Evolutionary conservation across 345 rosid species (phyloP), one percentile per base, ranked within the genome.

Genomic region (Sapria himalayana): DNA sequence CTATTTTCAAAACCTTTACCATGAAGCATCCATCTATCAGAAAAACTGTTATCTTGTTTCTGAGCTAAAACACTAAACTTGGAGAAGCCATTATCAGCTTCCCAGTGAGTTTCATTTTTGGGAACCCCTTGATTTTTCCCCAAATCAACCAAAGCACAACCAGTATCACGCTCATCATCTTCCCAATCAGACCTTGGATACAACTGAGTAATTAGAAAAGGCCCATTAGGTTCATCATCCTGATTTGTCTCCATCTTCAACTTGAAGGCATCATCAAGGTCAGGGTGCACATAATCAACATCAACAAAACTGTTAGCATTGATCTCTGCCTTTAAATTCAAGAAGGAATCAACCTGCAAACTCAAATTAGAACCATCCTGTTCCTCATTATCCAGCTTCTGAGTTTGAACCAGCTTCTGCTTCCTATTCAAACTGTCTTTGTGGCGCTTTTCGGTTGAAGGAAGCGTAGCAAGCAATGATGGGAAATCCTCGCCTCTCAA

Each of bases 401-500:
- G 74, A 33, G 52, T 53, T 25, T 43, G 3, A 18, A 46, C 33
- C 54, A 62, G 92, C 73, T 80, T 80, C 60, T 62, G 72, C 31
- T 79, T 89, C 58, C 60, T 72, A 69, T 37, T 64, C 41, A 56
- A 31, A 54, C 68, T 71, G 47, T 84, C 98, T 39, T 67, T 89
- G 36, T 71, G 93, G 62, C 80, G 82, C 66, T 69, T 80, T 21
- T 65, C 75, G 17, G 65, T 40, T 45, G 60, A 48, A 46, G 95
- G 81, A 41, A 89, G 44, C 19, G 79, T 60, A 25, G 95, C 99
- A 55, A 51, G 67, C 54, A 91, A 61, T 1, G 95, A 79, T 11
- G 99, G 99, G 43, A 91, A 91, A 57, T 91, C 99, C 55, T 91
- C 95, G 22, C 95, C 92, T 62, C 74, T 79, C 69, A 84, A 64